A percentile compares a stretch with the other conserved stretches of the same genome.
Evolutionary conservation across 495 filamentous ascomycete species (phyloP).

Genomic region (Aspergillus kassunensis): DNA sequence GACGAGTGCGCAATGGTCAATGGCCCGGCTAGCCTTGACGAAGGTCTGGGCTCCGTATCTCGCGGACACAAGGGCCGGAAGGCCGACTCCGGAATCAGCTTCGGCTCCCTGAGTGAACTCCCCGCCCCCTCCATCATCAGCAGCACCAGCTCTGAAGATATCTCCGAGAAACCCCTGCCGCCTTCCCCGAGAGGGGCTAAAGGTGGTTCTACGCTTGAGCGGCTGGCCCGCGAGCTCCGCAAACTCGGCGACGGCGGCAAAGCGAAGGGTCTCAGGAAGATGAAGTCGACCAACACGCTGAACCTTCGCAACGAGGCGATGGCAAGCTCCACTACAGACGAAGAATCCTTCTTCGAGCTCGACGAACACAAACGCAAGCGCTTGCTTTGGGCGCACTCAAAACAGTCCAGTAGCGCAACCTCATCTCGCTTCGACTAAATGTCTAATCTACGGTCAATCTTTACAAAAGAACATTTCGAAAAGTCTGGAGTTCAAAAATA

Average conservation of each 20-base stretch:
- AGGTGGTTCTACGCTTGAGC: slow-evolving; percentile 52
- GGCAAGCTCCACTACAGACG: slow-evolving; percentile 20
- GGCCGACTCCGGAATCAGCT: slow-evolving; percentile 63
- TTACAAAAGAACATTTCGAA: slow-evolving; percentile 8
- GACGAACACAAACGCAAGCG: slow-evolving; percentile 47
- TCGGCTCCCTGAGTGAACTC: slow-evolving; percentile 35
- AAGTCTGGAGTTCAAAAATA: slow-evolving; percentile 18
- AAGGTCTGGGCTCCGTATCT: slow-evolving; percentile 24
- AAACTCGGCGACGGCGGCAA: slow-evolving; percentile 38
- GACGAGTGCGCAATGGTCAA: slow-evolving; percentile 53
- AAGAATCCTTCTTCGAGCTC: slow-evolving; percentile 42
- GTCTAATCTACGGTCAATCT: background rate
- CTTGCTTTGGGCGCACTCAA: slow-evolving; percentile 39
- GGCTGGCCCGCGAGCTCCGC: slow-evolving; percentile 54
- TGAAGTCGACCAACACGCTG: slow-evolving; percentile 45
- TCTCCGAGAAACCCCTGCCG: slow-evolving; percentile 46
- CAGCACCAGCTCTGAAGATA: slow-evolving; percentile 27
- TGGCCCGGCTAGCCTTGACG: slow-evolving; percentile 43
- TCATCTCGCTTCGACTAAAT: slow-evolving; percentile 17
- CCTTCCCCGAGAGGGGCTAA: slow-evolving; percentile 32
- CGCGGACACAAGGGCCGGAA: slow-evolving; percentile 46
- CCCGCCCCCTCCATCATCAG: slow-evolving; percentile 29
- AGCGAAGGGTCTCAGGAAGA: slow-evolving; percentile 42
- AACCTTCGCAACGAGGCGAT: slow-evolving; percentile 23
- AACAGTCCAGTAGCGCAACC: slow-evolving; percentile 22